Evolutionary conservation across 192 early-diverging fungal genomes (phyloP).

Genomic region (Linnemannia zychae): DNA sequence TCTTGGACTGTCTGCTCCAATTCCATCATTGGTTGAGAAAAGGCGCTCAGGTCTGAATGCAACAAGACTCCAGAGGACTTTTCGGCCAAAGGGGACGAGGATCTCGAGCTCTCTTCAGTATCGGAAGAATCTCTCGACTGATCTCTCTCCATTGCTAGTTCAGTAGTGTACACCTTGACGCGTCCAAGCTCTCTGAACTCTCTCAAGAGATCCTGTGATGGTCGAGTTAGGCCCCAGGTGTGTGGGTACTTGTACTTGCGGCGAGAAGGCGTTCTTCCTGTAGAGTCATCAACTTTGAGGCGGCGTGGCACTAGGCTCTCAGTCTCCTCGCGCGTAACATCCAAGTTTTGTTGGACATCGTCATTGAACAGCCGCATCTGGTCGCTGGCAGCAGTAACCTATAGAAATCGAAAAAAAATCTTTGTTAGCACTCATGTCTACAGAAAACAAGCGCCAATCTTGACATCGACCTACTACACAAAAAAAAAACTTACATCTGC

Average conservation of each 20-base stretch:
- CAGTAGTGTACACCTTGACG: slow-evolving; percentile 33
- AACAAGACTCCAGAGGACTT: background rate
- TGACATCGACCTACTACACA: background rate
- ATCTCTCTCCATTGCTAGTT: background rate
- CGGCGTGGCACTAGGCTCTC: slow-evolving; percentile 24
- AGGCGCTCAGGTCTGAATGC: background rate
- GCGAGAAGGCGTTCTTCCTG: slow-evolving; percentile 40
- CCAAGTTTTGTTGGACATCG: slow-evolving; percentile 27
- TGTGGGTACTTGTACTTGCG: slow-evolving; percentile 45
- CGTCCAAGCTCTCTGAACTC: slow-evolving; percentile 51
- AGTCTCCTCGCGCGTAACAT: slow-evolving; percentile 21
- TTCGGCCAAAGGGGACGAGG: background rate
- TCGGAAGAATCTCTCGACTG: background rate
- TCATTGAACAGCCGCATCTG: slow-evolving; percentile 8
- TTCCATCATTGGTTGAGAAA: background rate
- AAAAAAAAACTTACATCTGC: slow-evolving; percentile 21
- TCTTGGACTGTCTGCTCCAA: background rate
- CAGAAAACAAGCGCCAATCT: background rate
- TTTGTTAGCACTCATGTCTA: background rate
- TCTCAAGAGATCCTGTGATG: slow-evolving; percentile 37
- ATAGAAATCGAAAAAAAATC: background rate
- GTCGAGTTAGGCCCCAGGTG: slow-evolving; percentile 39
- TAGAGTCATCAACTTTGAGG: slow-evolving; percentile 49
- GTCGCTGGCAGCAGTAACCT: slow-evolving; percentile 15
- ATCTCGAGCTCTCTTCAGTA: slow-evolving; percentile 3